These are phyloP conservation scores for Cornus kousa DNA, from an alignment of 148 eudicot genomes.

Conservation along the genomic window DNA sequence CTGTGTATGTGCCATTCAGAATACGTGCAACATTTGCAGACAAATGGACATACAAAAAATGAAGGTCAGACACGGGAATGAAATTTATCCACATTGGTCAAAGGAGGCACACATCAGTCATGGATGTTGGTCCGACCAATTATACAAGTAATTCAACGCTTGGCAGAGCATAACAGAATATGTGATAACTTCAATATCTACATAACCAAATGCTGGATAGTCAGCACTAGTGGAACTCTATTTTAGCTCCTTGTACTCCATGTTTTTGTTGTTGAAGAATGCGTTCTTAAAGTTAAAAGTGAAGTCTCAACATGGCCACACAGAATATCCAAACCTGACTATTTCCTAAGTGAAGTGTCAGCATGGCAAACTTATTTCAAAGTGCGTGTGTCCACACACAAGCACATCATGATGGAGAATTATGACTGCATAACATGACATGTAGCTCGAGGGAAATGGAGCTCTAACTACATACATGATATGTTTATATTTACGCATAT, in stretches of 20 bases:
- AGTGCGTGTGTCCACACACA: not conserved
- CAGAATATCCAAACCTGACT: too few species aligned
- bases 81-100: not conserved
- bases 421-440: not conserved
- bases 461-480: not conserved
- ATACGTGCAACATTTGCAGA: not conserved
- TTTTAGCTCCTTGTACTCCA: too few species aligned
- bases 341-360: too few species aligned
- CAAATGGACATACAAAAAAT: not conserved
- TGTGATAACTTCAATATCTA: too few species aligned
- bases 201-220: too few species aligned
- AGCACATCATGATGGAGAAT: not conserved
- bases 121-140: not conserved
- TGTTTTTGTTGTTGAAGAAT: too few species aligned
- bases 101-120: not conserved
- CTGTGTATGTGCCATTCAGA: not conserved
- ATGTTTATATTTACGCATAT: not conserved
- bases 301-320: too few species aligned
- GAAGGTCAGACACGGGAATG: not conserved
- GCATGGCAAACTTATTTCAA: too few species aligned
- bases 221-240: too few species aligned
- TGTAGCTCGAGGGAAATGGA: not conserved
- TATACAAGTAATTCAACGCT: not conserved
- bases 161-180: too few species aligned
- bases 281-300: too few species aligned